Evolutionary conservation across 2,329 filamentous ascomycete genomes (phyloP), one percentile per base, ranked within the genome.

Genomic region (Neoarthrinium moseri): DNA sequence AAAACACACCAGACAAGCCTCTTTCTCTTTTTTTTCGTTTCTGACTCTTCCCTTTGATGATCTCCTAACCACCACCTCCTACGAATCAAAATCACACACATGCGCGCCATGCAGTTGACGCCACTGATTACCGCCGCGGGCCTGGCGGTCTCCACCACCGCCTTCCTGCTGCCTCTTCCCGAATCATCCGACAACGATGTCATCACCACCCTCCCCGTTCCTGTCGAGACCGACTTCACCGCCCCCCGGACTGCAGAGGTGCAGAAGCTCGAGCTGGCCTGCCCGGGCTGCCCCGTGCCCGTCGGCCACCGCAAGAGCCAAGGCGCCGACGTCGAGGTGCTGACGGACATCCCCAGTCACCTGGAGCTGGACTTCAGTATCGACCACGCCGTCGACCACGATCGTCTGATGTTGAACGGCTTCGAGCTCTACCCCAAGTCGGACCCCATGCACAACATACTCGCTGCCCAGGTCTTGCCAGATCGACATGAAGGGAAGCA

Each of bases 361-460:
- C 64, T 84, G 46, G 66, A 74, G 52, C 67, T 87, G 30, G 71
- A 77, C 55, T 78, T 87, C 56, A 66, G 61, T 47, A 61, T 86
- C 50, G 71, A 78, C 13, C 66, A 73, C 49, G 64, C 66, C 23
- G 52, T 62, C 32, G 67, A 67, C 38, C 57, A 59, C 47, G 71
- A 77, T 50, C 68, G 66, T 33, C 67, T 87, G 21, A 58, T 79
- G 29, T 56, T 86, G 47, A 86, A 86, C 62, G 79, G 75, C 47
- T 75, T 77, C 49, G 75, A 81, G 55, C 68, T 87, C 15, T 87
- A 83, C 54, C 78, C 79, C 13, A 64, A 71, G 42, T 62, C 77
- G 51, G 67, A 77, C 57, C 69, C 73, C 1, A 68, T 72, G 59
- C 60, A 60, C 51, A 63, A 65, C 38, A 63, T 64, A 7, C 66